phyloP scores from a whole-genome alignment of 1,284 basidiomycete species.

The Rhodotorula sp. region DNA sequence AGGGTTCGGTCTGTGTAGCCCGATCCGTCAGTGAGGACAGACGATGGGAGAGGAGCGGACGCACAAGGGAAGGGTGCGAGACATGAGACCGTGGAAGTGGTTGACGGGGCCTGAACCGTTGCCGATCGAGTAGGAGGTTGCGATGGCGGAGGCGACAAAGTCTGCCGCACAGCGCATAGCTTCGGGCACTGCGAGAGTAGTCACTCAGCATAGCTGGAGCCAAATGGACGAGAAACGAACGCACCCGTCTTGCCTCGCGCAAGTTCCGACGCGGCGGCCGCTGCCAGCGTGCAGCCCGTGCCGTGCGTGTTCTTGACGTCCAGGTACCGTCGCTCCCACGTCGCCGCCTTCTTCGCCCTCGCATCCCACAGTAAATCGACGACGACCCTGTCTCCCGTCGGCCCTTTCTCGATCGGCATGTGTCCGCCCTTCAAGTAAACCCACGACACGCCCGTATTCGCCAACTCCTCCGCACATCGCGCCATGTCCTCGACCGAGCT shows the following conservation, averaged over 20 bases:
- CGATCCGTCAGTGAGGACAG: not conserved
- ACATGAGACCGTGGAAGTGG: conserved; percentile 67
- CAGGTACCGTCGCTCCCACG: conserved; percentile 67
- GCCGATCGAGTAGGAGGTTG: conserved; percentile 68
- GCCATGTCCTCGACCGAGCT: conserved; percentile 63
- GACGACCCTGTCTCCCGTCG: conserved; percentile 53
- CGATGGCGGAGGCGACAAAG: conserved; percentile 76
- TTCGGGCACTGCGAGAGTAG: conserved; percentile 54
- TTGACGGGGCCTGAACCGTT: conserved; percentile 81
- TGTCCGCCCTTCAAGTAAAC: conserved; percentile 91
- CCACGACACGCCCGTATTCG: conserved; percentile 56
- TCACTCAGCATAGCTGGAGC: not conserved
- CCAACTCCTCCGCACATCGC: conserved; percentile 58
- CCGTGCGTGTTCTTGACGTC: conserved; percentile 79
- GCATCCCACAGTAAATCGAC: conserved; percentile 69
- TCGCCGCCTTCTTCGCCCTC: conserved; percentile 47
- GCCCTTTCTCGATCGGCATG: conserved; percentile 51
- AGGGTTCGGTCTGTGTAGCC: conserved; percentile 57
- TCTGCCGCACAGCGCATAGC: conserved; percentile 62
- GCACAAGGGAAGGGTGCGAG: conserved; percentile 60
- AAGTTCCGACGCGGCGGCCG: conserved; percentile 71
- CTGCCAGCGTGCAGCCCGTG: conserved; percentile 87
- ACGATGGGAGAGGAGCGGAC: conserved; percentile 41
- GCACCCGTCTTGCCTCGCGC: conserved; percentile 58
- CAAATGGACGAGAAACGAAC: conserved; percentile 38